phyloP scores from a whole-genome alignment of 1,139 yeast species.

The Candida sanyaensis region DNA sequence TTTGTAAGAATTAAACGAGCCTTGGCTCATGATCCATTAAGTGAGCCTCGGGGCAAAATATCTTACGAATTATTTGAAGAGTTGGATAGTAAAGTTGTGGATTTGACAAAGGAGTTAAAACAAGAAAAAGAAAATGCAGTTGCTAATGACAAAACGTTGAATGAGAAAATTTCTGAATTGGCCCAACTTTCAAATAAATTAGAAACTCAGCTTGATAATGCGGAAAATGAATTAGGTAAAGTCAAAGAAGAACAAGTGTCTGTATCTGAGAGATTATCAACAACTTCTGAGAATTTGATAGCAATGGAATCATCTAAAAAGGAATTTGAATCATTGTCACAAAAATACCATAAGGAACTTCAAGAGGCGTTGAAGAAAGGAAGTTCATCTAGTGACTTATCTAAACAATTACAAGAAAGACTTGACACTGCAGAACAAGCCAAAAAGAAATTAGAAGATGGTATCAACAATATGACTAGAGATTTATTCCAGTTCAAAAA shows the following conservation, averaged over 20 bases:
- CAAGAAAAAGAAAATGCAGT: constrained; percentile 26
- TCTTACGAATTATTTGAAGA: constrained; percentile 74
- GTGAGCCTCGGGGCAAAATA: constrained; percentile 67
- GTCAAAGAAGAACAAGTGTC: constrained; percentile 25
- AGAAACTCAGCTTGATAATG: constrained; percentile 10
- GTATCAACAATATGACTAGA: constrained; percentile 87
- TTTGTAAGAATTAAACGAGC: constrained; percentile 69
- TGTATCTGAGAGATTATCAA: constrained; percentile 32
- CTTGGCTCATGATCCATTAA: constrained; percentile 69
- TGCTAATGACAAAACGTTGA: constrained; percentile 26
- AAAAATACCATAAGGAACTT: constrained; percentile 29
- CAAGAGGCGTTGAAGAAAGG: constrained; percentile 29
- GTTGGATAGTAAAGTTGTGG: constrained; percentile 44
- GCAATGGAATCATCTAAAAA: constrained; percentile 34
- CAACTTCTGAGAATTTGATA: constrained; percentile 34
- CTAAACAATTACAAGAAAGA: constrained; percentile 28
- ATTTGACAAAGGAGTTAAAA: constrained; percentile 26
- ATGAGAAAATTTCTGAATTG: constrained; percentile 27
- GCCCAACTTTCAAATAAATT: constrained; percentile 17
- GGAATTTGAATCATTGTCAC: constrained; percentile 31
- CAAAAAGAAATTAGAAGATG: constrained; percentile 77
- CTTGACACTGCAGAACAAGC: constrained; percentile 36
- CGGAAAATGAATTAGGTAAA: constrained; percentile 19
- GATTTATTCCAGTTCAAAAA: constrained; percentile 71
- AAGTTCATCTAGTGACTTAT: constrained; percentile 22